These are phyloP conservation scores for Vigna trinervia DNA, from an alignment of 306 rosid species.

Conservation along the genomic window DNA sequence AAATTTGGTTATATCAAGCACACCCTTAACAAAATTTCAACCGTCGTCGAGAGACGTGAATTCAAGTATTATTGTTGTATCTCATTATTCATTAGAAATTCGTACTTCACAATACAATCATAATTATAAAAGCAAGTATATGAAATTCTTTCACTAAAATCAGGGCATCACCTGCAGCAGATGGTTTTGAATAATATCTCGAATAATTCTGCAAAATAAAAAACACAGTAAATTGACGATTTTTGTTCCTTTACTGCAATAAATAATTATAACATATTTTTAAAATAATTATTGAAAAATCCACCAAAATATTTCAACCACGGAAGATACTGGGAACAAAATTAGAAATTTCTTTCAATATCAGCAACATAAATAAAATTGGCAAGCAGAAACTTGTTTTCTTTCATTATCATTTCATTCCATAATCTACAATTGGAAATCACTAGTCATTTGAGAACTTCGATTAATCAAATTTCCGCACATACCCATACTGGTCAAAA, in stretches of 20 bases:
- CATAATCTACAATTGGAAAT: slow-evolving; percentile 6
- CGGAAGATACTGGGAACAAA: background rate
- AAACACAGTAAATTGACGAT: slow-evolving; percentile 26
- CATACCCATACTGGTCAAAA: slow-evolving; percentile 91
- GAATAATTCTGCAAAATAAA: slow-evolving; percentile 69
- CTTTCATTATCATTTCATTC: slow-evolving; percentile 3
- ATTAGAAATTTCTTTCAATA: slow-evolving; percentile 12
- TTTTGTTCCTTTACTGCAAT: slow-evolving; percentile 15
- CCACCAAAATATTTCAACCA: slow-evolving; percentile 13
- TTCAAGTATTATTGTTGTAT: background rate
- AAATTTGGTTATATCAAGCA: background rate
- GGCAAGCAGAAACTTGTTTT: background rate
- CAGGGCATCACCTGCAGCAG: slow-evolving; percentile 74
- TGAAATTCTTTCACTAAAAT: slow-evolving; percentile 25
- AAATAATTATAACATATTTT: background rate
- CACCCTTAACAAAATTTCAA: slow-evolving; percentile 22
- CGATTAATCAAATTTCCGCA: slow-evolving; percentile 20
- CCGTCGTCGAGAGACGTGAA: background rate
- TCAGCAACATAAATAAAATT: slow-evolving; percentile 29
- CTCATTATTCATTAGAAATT: background rate
- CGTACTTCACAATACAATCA: slow-evolving; percentile 18
- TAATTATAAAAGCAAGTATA: background rate
- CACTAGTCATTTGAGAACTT: slow-evolving; percentile 25
- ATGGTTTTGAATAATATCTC: slow-evolving; percentile 91
- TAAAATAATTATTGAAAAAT: background rate